Evolutionary conservation across 2,329 filamentous ascomycete species (phyloP), one percentile per base, ranked within the genome.

Genomic region (Cercospora nicotianae): DNA sequence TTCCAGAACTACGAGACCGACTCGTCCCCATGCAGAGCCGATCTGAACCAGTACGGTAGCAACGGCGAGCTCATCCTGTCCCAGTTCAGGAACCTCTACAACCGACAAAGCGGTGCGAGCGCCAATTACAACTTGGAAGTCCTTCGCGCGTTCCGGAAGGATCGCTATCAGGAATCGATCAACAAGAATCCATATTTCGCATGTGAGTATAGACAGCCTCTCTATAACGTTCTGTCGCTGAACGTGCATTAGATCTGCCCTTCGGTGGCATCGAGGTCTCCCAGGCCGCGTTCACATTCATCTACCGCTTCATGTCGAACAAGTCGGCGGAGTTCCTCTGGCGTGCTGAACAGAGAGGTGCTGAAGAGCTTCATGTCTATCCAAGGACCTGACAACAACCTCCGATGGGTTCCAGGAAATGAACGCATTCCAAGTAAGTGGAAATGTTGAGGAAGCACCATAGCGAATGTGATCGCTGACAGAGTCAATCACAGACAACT

Each of bases 301-400:
- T 79, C 69, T 79, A 78, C 72, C 76, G 77, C 45, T 78, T 80
- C 73, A 80, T 81, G 77, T 71, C 74, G 64, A 80, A 81, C 73
- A 78, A 80, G 67, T 79, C 78, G 10, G 76, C 75, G 30, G 78
- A 80, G 45, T 72, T 77, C 64, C 2, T 76, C 78, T 31, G 79
- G 80, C 28, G 69, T 74, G 26, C 73, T 81, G 9, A 76, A 79
- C 69, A 75, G 77, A 63, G 72, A 78, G 9, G 74, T 78, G 1
- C 71, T 83, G 10, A 81, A 80, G 70, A 77, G 76, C 55, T 82
- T 81, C 75, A 79, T 77, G 67, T 75, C 79, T 63, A 75, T 83
- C 51, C 72, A 68, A 5, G 79, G 78, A 18, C 68, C 74, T 1
- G 75, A 77, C 36, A 74, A 76, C 66, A 74, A 75, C 65, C 68